A percentile compares a stretch with the other conserved stretches of the same genome.
Conservation (phyloP, 768 basidiomycete genomes). For the Termitomyces sp. region DNA sequence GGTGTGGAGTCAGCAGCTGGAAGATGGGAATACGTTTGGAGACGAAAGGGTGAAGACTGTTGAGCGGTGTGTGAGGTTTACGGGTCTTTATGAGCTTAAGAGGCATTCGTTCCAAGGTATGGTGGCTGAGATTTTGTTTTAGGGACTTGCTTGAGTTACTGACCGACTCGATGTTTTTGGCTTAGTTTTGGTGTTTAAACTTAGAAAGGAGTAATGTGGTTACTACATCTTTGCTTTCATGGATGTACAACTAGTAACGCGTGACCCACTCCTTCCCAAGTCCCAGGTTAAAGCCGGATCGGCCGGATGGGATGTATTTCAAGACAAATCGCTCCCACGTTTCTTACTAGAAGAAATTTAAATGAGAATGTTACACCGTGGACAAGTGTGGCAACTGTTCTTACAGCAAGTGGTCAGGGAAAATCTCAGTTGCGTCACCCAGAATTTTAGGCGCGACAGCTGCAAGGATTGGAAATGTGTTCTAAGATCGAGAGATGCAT, state of each 20-base stretch:
- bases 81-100: conserved; percentile 32
- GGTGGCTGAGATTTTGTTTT: neutral
- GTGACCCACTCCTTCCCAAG: too few species aligned
- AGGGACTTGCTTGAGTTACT: neutral
- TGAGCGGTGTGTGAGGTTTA: conserved; percentile 24
- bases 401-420: neutral
- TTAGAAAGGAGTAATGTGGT: neutral
- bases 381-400: neutral
- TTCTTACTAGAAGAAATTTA: neutral
- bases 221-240: neutral
- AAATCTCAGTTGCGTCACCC: too few species aligned
- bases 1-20: conserved; percentile 44
- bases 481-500: neutral
- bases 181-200: neutral
- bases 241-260: too few species aligned
- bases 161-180: neutral
- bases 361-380: neutral
- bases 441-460: too few species aligned
- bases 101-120: conserved; percentile 45
- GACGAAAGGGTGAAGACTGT: conserved; percentile 35
- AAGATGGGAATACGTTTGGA: conserved; percentile 36
- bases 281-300: too few species aligned
- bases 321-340: too few species aligned
- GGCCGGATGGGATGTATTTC: too few species aligned
- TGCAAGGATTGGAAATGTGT: neutral